Conservation (phyloP, 2,329 filamentous ascomycete genomes). For the Cordyceps sp. region DNA sequence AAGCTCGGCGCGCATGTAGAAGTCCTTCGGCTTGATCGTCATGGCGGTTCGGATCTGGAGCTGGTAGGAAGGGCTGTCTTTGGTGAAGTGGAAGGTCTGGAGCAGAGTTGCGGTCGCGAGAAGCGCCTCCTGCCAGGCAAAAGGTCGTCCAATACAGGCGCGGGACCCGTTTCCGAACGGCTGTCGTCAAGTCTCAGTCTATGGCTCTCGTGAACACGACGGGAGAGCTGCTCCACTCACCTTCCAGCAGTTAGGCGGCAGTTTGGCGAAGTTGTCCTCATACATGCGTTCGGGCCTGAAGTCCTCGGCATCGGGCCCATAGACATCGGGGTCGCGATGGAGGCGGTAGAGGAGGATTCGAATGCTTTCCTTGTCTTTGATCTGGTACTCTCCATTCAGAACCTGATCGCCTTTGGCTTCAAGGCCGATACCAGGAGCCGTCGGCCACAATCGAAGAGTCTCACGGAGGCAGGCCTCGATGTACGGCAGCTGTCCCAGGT, state of each 20-base stretch:
- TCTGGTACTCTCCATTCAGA: neutral
- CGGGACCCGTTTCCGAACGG: constrained; percentile 60
- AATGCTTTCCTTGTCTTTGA: neutral
- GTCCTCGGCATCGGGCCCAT: constrained; percentile 44
- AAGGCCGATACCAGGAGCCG: constrained; percentile 41
- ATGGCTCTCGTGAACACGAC: too few species aligned
- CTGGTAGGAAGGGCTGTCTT: constrained; percentile 43
- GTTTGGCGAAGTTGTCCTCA: constrained; percentile 47
- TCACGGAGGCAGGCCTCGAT: constrained; percentile 29
- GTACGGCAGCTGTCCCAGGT: constrained; percentile 49
- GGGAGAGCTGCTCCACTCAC: too few species aligned
- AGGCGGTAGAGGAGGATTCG: constrained; percentile 17
- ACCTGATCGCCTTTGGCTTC: constrained; percentile 15
- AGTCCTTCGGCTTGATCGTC: constrained; percentile 46
- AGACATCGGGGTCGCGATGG: constrained; percentile 48
- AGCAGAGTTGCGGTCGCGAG: constrained; percentile 45
- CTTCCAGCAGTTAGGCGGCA: constrained; percentile 46
- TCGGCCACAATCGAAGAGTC: constrained; percentile 43
- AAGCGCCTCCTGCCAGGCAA: constrained; percentile 59
- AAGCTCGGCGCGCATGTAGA: constrained; percentile 42
- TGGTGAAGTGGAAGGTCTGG: constrained; percentile 53
- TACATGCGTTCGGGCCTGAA: constrained; percentile 60
- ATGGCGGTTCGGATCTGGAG: constrained; percentile 38
- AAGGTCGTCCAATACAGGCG: constrained; percentile 55
- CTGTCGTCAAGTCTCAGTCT: constrained; percentile 20